Base-by-base conservation (phyloP, 305 asterid species). In the Andrographis paniculata region DNA sequence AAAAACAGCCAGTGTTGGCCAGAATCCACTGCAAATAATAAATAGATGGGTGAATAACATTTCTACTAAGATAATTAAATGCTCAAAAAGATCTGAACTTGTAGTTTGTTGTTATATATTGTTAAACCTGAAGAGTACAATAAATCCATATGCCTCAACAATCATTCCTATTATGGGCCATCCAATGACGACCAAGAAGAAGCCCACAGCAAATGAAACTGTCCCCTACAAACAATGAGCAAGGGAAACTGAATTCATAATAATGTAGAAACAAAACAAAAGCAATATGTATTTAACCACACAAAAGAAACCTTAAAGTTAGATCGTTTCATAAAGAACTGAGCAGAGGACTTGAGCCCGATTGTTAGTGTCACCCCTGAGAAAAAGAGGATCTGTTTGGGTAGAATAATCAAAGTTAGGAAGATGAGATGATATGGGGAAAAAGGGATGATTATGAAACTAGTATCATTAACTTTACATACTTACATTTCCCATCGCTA, bases 401-500 rank as follows among this genome's bases (percentile, higher is more conserved):
- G 37, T 47, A 20, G 47, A 47, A 17, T 13, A 48, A 41, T 14
- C 39, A 53, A 17, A 54, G 50, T 58, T 38, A 53, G 61, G 17
- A 46, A 39, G 20, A 20, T 1, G 38, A 48, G 24, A 45, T 17
- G 45, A 51, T 53, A 23, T 20, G 12, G 38, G 38, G 13, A 40
- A 36, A 46, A 16, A 52, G 33, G 35, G 0, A 4, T 27, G 18
- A 63, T 47, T 53, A 39, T 30, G 39, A 24, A 15, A 58, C 43
- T 46, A 22, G 37, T 18, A 10, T 8, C 24, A 53, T 38, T 12
- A 55, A 28, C 30, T n/a, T n/a, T 51, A 20, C 40, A 43, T 14
- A 68, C 95, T 75, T 79, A 86, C 95, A 48, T 86, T 86, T 60
- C 92, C 95, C 77, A 86, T 82, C 27, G 94, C 94, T 48, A 86